A percentile compares a stretch with the other conserved stretches of the same genome.
Conservation (phyloP, 2,329 filamentous ascomycete genomes). For the Fusarium coffeatum region DNA sequence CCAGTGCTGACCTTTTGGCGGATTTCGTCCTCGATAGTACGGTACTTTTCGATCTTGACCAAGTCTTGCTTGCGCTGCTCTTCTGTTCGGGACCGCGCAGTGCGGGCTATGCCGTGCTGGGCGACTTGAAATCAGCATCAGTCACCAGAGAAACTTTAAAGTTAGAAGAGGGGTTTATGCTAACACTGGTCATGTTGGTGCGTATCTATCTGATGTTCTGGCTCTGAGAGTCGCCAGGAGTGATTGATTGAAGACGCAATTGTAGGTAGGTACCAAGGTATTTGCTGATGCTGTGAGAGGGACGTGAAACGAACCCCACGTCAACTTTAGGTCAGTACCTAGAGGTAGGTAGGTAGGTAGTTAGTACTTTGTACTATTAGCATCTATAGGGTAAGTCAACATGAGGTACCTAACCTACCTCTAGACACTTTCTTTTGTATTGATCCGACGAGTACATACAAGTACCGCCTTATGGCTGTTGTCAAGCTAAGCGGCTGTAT, state of each 20-base stretch:
- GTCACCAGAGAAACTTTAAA: constrained; percentile 18
- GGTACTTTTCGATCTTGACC: constrained; percentile 81
- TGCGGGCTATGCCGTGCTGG: constrained; percentile 86
- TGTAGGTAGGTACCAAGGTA: not conserved
- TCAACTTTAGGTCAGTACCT: constrained; percentile 25
- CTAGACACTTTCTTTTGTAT: not conserved
- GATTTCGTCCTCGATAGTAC: constrained; percentile 74
- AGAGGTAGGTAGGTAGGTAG: too few relatives aligned
- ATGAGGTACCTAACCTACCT: not conserved
- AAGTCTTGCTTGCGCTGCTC: constrained; percentile 78
- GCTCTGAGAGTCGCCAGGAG: constrained; percentile 7
- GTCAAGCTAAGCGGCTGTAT: not conserved
- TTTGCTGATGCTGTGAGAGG: not conserved
- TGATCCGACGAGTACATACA: not conserved
- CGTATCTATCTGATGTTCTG: constrained; percentile 2
- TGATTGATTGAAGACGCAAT: not conserved
- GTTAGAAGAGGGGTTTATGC: not conserved
- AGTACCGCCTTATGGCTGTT: not conserved
- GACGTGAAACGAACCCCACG: constrained; percentile 5
- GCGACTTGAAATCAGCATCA: constrained; percentile 44
- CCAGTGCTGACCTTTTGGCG: constrained; percentile 66
- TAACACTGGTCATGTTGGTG: constrained; percentile 43
- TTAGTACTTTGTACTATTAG: too few relatives aligned
- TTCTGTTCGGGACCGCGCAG: constrained; percentile 70
- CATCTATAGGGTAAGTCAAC: not conserved